These are phyloP conservation scores for Jackrogersella multiformis DNA, from an alignment of 495 filamentous ascomycete species.

Conservation along the genomic window DNA sequence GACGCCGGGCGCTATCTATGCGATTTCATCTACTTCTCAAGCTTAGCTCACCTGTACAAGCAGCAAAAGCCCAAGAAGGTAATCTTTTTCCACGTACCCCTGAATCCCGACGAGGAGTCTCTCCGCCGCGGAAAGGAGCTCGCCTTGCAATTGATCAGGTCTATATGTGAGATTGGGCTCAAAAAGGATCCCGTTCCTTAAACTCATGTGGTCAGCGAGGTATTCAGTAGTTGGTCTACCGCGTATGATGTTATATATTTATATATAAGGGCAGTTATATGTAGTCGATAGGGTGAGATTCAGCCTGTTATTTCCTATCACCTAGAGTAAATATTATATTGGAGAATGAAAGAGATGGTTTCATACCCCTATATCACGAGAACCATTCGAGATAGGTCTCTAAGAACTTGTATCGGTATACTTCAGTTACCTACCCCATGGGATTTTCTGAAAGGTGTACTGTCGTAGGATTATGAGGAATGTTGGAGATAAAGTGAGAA, in stretches of 20 bases:
- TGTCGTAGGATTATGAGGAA: too few species aligned
- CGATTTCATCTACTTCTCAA: constrained; percentile 87
- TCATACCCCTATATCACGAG: not conserved
- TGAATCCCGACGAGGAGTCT: constrained; percentile 61
- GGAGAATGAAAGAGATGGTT: not conserved
- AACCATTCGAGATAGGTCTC: not conserved
- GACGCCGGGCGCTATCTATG: constrained; percentile 86
- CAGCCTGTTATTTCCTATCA: not conserved
- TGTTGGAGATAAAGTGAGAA: too few species aligned
- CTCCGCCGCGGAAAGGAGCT: constrained; percentile 69
- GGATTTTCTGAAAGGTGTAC: too few species aligned
- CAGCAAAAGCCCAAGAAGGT: constrained; percentile 64
- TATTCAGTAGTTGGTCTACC: not conserved
- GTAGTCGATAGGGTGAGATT: not conserved
- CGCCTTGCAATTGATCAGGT: constrained; percentile 73
- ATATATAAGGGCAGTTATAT: constrained; percentile 5
- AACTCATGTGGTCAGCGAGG: not conserved
- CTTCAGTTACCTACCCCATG: too few species aligned
- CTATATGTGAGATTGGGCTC: constrained; percentile 63
- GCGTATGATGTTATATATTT: constrained; percentile 1
- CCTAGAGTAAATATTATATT: not conserved
- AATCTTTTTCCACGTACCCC: constrained; percentile 83
- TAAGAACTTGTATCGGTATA: too few species aligned
- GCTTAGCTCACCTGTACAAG: constrained; percentile 65
- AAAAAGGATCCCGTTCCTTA: constrained; percentile 11